A percentile compares a stretch with the other conserved stretches of the same genome.
Evolutionary conservation across 805 yeast species (phyloP).

Genomic region (Saturnispora gosingensis): DNA sequence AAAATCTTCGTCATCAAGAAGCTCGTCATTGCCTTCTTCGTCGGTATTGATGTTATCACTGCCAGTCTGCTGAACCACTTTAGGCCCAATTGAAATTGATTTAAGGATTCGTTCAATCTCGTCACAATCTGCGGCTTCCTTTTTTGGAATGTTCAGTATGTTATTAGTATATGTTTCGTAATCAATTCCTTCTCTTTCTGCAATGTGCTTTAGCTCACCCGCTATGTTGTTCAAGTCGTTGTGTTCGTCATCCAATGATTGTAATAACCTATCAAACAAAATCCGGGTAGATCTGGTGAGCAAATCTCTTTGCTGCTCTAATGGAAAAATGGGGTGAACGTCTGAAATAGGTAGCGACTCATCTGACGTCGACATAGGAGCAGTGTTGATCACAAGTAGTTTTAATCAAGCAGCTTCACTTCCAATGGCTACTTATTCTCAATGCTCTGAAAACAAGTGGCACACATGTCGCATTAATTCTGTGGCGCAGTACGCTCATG

Average conservation of each 20-base stretch:
- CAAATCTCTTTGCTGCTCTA: not conserved
- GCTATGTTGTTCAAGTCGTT: constrained; percentile 16
- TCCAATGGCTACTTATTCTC: not conserved
- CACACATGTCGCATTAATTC: not conserved
- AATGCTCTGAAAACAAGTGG: not conserved
- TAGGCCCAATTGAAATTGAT: not conserved
- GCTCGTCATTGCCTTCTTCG: not conserved
- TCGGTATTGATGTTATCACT: not conserved
- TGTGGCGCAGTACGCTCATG: not conserved
- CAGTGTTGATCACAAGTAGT: not conserved
- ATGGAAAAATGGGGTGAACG: not conserved
- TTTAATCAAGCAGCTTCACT: not conserved
- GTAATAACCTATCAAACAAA: constrained; percentile 22
- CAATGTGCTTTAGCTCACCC: constrained; percentile 2
- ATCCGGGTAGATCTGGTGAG: constrained; percentile 11
- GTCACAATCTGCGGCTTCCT: not conserved
- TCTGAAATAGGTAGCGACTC: not conserved
- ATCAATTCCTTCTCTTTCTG: not conserved
- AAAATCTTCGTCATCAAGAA: not conserved
- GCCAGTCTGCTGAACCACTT: not conserved
- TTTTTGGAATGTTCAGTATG: not conserved
- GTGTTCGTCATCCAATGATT: constrained; percentile 24
- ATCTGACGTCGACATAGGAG: not conserved
- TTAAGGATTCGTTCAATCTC: constrained; percentile 1
- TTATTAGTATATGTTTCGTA: not conserved